Evolutionary conservation across 768 basidiomycete genomes (phyloP).

Genomic region (Serendipita sp.): DNA sequence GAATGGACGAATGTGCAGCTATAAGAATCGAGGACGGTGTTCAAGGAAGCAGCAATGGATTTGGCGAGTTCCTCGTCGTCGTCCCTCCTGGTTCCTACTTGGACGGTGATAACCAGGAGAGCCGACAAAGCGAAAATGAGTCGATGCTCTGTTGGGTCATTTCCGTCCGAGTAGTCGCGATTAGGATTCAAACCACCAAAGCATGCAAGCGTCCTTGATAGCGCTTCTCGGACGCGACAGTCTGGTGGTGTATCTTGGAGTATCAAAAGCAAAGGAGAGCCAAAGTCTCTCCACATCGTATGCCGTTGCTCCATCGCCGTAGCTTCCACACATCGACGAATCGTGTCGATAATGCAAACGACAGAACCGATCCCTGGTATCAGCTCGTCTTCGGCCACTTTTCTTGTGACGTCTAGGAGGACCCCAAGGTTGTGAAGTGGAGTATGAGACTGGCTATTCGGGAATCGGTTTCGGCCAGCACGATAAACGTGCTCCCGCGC

Average conservation of each 20-base stretch:
- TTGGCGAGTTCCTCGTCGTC: background rate
- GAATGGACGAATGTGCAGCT: background rate
- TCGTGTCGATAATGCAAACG: background rate
- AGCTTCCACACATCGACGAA: conserved; percentile 3
- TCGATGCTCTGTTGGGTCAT: conserved; percentile 6
- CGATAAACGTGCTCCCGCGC: background rate
- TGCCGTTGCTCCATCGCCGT: background rate
- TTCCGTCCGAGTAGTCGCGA: background rate
- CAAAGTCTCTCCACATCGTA: background rate
- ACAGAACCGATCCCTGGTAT: background rate
- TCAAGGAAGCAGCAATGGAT: background rate
- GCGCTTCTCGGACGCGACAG: background rate
- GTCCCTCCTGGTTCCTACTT: background rate
- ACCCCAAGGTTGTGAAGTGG: background rate
- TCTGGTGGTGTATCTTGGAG: background rate
- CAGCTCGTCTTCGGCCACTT: background rate
- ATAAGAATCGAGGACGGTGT: background rate
- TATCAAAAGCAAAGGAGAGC: background rate
- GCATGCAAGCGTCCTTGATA: background rate
- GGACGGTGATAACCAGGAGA: background rate
- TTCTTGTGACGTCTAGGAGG: background rate
- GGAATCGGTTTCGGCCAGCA: background rate
- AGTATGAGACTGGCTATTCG: background rate
- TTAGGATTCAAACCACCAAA: background rate
- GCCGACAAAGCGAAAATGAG: background rate